A percentile compares a stretch with the other conserved stretches of the same genome.
Evolutionary conservation across 2,329 filamentous ascomycete genomes (phyloP).

Genomic region (Colletotrichum siamense): DNA sequence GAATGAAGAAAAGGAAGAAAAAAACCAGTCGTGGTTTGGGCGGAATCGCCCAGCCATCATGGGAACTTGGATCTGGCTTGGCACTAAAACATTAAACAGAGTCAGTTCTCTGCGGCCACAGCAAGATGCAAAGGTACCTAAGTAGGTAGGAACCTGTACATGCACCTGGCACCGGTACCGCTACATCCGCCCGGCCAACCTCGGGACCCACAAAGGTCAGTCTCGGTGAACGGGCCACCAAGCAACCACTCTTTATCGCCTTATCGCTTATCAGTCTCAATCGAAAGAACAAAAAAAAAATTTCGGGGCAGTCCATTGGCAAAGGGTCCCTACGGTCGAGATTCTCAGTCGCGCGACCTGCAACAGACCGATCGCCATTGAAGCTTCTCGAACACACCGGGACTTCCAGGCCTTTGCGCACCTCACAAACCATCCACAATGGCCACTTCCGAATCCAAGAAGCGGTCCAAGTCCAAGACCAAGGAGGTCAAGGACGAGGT

Average conservation of each 20-base stretch:
- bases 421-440: not conserved
- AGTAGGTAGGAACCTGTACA: not conserved
- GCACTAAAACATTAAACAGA: not conserved
- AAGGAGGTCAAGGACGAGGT: not conserved
- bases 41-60: not conserved
- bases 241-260: not conserved
- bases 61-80: not conserved
- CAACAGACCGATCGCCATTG: not conserved
- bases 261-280: constrained; percentile 16
- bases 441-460: constrained; percentile 2
- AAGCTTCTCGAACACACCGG: not conserved
- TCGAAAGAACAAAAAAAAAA: constrained; percentile 2
- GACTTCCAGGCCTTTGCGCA: not conserved
- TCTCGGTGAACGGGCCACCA: not conserved
- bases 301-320: not conserved
- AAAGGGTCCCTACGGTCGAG: not conserved
- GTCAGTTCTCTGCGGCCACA: constrained; percentile 8
- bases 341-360: constrained; percentile 1
- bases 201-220: not conserved
- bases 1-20: not conserved
- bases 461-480: not conserved
- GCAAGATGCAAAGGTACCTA: not conserved
- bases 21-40: not conserved
- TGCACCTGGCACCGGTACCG: not conserved
- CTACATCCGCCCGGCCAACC: not conserved